Conservation (phyloP, 1,284 basidiomycete species). For the Rugosomyces carneus region DNA sequence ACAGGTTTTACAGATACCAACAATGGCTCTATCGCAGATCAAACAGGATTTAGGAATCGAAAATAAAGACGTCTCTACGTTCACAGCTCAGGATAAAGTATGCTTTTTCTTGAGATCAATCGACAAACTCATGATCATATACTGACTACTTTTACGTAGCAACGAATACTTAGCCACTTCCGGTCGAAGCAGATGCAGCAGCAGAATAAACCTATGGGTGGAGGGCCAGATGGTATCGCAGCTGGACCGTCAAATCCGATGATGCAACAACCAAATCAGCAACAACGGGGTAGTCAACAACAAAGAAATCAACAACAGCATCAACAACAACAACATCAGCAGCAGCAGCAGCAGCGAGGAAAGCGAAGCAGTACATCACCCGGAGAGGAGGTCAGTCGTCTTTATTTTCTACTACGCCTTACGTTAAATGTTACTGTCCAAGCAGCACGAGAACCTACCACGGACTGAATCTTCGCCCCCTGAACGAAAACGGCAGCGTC, state of each 20-base stretch:
- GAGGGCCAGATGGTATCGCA: conserved; percentile 23
- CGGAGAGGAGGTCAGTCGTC: conserved; percentile 51
- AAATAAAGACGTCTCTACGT: conserved; percentile 40
- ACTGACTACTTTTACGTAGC: conserved; percentile 24
- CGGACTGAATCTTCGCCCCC: conserved; percentile 59
- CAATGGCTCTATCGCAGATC: conserved; percentile 25
- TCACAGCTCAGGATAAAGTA: conserved; percentile 56
- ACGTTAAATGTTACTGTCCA: not conserved
- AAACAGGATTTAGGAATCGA: conserved; percentile 42
- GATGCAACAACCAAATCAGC: conserved; percentile 28
- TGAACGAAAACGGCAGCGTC: conserved; percentile 52
- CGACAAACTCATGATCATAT: conserved; percentile 13
- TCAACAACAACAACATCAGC: conserved; percentile 15
- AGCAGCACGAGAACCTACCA: conserved; percentile 44
- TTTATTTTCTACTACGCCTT: conserved; percentile 1
- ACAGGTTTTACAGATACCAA: conserved; percentile 36
- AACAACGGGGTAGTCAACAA: conserved; percentile 20
- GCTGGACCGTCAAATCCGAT: conserved; percentile 32
- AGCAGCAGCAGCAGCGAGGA: conserved; percentile 25
- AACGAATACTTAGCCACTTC: conserved; percentile 28
- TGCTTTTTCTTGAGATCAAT: not conserved
- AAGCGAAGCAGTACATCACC: conserved; percentile 69
- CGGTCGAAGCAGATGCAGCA: conserved; percentile 19
- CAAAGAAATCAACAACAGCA: conserved; percentile 19
- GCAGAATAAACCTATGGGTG: conserved; percentile 11